Evolutionary conservation across 352 stramenopile genomes (phyloP), one percentile per base, ranked within the genome.

Genomic region (Phytophthora rubi): DNA sequence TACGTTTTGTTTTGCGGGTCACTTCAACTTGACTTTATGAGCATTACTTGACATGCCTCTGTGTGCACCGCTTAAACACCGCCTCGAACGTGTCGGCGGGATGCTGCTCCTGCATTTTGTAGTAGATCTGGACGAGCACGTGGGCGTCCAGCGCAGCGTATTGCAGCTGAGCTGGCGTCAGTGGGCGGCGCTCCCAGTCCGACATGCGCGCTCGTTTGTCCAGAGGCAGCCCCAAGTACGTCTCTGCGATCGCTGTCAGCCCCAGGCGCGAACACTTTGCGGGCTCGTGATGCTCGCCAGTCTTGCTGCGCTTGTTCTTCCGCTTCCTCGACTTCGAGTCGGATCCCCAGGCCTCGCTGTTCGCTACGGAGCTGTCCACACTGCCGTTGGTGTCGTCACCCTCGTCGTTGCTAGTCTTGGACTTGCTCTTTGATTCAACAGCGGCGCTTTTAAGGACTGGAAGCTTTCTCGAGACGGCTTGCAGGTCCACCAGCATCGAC

Each of bases 181-280:
- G 80, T 26, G 87, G 87, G 0, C 87, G 82, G 6, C 75, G 82
- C 62, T 93, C 77, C 85, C 85, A 94, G 75, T 95, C 74, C 3
- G 88, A 93, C 77, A 95, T 91, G 30, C 85, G 82, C 8, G 62
- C 65, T 21, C 86, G 78, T 42, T 95, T 95, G 65, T 93, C 88
- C 1, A 95, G 71, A 13, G 86, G 82, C 15, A 89, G 83, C 6
- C 79, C 75, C 53, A 95, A 58, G 60, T 91, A 95, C 2, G 54
- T 30, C 35, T 88, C 59, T 1, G 83, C 68, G 23, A 95, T 57
- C 32, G 73, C 71, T 13, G 84, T 78, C n/a, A 95, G 71, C 0
- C 81, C 79, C 16, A 88, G 61, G 6, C 69, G 59, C 61, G 73
- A 76, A 45, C 54, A 61, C 23, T 75, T 76, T 21, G 52, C 39